Evolutionary conservation across 768 basidiomycete species (phyloP).

Genomic region (Psilocybe azurescens): DNA sequence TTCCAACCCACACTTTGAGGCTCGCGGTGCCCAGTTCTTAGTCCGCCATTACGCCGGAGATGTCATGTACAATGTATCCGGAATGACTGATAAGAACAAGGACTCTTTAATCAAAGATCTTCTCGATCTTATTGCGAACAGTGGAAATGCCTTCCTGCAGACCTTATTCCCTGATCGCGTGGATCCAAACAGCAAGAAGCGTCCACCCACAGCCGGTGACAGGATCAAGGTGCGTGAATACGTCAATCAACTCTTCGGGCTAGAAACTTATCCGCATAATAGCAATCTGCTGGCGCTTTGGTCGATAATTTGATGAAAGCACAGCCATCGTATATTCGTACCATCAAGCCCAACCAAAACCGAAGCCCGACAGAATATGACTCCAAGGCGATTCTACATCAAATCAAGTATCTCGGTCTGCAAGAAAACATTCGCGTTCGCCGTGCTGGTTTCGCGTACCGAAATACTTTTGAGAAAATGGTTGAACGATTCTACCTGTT

Average conservation of each 20-base stretch:
- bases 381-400: slow-evolving; percentile 93
- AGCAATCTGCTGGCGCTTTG: slow-evolving; percentile 93
- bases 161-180: slow-evolving; percentile 91
- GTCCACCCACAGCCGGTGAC: slow-evolving; percentile 97
- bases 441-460: slow-evolving; percentile 96
- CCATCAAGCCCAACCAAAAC: slow-evolving; percentile 99
- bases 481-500: slow-evolving; percentile 97
- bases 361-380: slow-evolving; percentile 93
- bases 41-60: slow-evolving; percentile 98
- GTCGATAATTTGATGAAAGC: slow-evolving; percentile 98
- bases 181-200: slow-evolving; percentile 96
- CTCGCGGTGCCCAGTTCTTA: slow-evolving; percentile 92
- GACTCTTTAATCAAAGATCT: slow-evolving; percentile 95
- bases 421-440: slow-evolving; percentile 99
- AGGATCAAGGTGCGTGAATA: slow-evolving; percentile 80
- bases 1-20: slow-evolving; percentile 92
- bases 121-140: slow-evolving; percentile 83
- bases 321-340: slow-evolving; percentile 97
- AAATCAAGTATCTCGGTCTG: slow-evolving; percentile 98
- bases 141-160: slow-evolving; percentile 86
- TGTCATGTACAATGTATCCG: slow-evolving; percentile 95
- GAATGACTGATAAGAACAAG: slow-evolving; percentile 99
- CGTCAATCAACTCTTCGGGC: not conserved
- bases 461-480: slow-evolving; percentile 99
- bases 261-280: not conserved